Conservation (phyloP, 345 rosid species). For the Acer yangbiense region DNA sequence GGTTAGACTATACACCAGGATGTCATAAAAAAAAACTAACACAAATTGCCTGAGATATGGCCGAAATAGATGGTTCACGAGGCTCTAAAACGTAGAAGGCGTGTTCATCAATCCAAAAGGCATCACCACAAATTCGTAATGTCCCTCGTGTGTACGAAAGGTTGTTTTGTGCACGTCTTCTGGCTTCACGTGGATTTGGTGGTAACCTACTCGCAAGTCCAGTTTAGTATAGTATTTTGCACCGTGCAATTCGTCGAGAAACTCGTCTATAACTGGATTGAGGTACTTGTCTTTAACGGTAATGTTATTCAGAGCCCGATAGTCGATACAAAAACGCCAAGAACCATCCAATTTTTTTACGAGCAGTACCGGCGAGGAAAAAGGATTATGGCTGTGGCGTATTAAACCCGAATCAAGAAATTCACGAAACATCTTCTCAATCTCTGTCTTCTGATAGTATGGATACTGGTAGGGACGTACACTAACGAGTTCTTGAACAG, state of each 20-base stretch:
- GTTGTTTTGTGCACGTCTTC: no score
- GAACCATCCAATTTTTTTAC: background rate
- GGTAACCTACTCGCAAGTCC: background rate
- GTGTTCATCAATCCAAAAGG: background rate
- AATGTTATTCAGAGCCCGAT: no score
- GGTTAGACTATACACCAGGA: no score
- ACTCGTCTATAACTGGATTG: no score
- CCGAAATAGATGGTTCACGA: background rate
- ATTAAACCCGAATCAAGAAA: background rate
- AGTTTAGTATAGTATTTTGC: no score
- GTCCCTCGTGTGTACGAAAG: background rate
- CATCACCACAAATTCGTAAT: background rate
- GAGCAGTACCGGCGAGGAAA: background rate
- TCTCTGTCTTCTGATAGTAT: background rate
- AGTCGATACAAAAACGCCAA: no score
- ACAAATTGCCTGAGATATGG: background rate
- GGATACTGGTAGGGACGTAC: constrained; percentile 10
- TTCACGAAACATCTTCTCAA: constrained; percentile 5
- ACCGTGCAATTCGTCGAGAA: no score
- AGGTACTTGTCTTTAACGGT: no score
- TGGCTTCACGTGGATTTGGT: background rate
- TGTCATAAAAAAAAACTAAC: no score
- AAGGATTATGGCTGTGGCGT: background rate
- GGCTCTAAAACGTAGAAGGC: background rate
- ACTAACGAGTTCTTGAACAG: background rate